Evolutionary conservation across 768 basidiomycete species (phyloP).

Genomic region (Tylopilus cervinicoccineus): DNA sequence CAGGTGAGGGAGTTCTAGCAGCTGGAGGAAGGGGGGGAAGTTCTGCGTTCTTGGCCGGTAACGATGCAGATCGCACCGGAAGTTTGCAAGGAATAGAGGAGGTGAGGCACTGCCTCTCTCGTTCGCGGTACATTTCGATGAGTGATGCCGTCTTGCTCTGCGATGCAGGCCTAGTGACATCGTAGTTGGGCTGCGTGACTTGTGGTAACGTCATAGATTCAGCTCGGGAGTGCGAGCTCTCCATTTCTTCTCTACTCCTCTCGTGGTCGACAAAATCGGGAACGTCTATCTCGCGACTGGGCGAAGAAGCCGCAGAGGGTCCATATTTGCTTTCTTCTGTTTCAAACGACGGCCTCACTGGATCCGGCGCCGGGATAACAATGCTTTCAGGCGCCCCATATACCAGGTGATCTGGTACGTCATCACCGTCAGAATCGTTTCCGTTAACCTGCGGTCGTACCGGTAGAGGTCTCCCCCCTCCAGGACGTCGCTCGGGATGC

Average conservation of each 20-base stretch:
- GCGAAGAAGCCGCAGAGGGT: constrained; percentile 28
- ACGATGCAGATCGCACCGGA: constrained; percentile 30
- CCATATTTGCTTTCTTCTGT: constrained; percentile 32
- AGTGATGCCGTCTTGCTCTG: constrained; percentile 69
- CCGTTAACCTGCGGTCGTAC: constrained; percentile 26
- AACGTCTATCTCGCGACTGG: constrained; percentile 27
- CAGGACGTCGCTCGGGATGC: constrained; percentile 66
- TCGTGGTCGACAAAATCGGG: constrained; percentile 27
- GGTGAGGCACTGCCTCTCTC: constrained; percentile 42
- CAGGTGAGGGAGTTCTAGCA: constrained; percentile 14
- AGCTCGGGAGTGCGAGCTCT: constrained; percentile 22
- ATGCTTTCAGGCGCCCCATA: constrained; percentile 26
- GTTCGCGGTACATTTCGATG: constrained; percentile 84
- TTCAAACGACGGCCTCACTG: constrained; percentile 31
- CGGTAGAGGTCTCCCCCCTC: constrained; percentile 11
- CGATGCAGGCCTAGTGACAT: constrained; percentile 19
- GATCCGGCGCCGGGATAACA: constrained; percentile 17
- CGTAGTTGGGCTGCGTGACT: constrained; percentile 4
- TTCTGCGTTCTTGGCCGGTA: constrained; percentile 7
- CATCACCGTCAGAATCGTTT: constrained; percentile 34
- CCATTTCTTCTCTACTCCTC: constrained; percentile 20
- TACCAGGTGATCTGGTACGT: constrained; percentile 33
- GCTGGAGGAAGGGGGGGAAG: constrained; percentile 3
- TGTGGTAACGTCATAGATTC: constrained; percentile 30
- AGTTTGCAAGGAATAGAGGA: constrained; percentile 26